phyloP scores from a whole-genome alignment of 108 stramenopile species.

The Discostella pseudostelligera region DNA sequence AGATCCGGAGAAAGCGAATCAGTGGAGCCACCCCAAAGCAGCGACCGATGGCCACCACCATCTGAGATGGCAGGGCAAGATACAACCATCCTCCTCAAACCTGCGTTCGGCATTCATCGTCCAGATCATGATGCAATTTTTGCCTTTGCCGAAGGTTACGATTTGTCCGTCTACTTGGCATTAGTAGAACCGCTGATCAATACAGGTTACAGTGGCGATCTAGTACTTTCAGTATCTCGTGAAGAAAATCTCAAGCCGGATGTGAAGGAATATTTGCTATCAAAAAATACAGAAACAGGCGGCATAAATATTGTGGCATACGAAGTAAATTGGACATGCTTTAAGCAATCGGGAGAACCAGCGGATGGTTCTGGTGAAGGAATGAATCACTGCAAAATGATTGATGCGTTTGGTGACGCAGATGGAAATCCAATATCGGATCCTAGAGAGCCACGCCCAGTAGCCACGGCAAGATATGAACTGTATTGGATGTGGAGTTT shows the following conservation, averaged over 20 bases:
- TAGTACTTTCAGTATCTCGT: slow-evolving; percentile 68
- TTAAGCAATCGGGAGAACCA: slow-evolving; percentile 39
- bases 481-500: slow-evolving; percentile 87
- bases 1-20: slow-evolving; percentile 3
- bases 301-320: slow-evolving; percentile 67
- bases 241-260: slow-evolving; percentile 42
- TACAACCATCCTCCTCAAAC: slow-evolving; percentile 32
- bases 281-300: slow-evolving; percentile 18
- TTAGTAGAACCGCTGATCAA: slow-evolving; percentile 68
- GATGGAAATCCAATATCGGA: slow-evolving; percentile 47
- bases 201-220: slow-evolving; percentile 72
- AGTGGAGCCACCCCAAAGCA: not conserved
- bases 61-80: slow-evolving; percentile 23
- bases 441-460: slow-evolving; percentile 70
- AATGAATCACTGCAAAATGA: slow-evolving; percentile 33
- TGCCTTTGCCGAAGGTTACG: slow-evolving; percentile 67
- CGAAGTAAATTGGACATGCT: slow-evolving; percentile 60
- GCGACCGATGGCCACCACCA: slow-evolving; percentile 21
- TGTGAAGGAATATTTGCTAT: slow-evolving; percentile 69
- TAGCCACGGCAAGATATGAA: slow-evolving; percentile 83
- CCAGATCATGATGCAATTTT: slow-evolving; percentile 36
- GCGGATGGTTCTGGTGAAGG: slow-evolving; percentile 28
- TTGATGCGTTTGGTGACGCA: slow-evolving; percentile 52
- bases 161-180: slow-evolving; percentile 58
- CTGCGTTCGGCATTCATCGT: slow-evolving; percentile 33